Base-by-base conservation (phyloP, 139 green algal species). In the Volvox africanus region DNA sequence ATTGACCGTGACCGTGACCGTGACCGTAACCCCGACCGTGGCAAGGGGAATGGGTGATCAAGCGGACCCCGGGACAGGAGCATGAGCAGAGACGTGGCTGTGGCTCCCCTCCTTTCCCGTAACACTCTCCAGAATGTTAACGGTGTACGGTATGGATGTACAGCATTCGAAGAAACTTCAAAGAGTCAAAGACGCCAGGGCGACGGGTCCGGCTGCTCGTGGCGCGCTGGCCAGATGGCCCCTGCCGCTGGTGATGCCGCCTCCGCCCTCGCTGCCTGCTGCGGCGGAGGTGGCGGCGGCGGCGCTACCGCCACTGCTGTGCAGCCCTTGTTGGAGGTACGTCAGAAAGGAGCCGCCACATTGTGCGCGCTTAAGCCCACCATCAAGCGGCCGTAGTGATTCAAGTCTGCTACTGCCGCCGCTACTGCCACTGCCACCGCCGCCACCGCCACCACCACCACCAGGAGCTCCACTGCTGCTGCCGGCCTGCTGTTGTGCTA, bases 291-390 rank as follows among this genome's bases (percentile, higher is more conserved):
- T n/a, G 24, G 22, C 67, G 67, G 22, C 6, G 67, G 67, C 67
- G 67, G 67, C 24, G 24, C 9, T 28, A 26, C 67, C 11, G 67
- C 67, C 67, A 28, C 67, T 12, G 71, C 71, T 32, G 71, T 79
- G 71, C 14, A 21, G 71, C 32, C 30, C n/a, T 35, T 81, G 75
- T 26, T 86, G 26, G 26, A 86, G 30, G 80, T 86, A 86, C 55
- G 50, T 21, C 26, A 50, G 80, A 44, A 86, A 86, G 50, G 80
- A 86, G 44, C 80, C 80, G 50, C 80, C 80, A 44, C 50, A 71
- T n/a, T 86, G 80, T 44, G 50, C 50, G 1, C 80, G 50, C 80
- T 86, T 86, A 28, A 55, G 80, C 2, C 50, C 80, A 44, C 80
- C 80, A 44, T 86, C 35, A 18, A 86, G 50, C 6, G 80, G 80